A percentile compares a stretch with the other conserved stretches of the same genome.
phyloP scores from a whole-genome alignment of 192 early-diverging fungal genomes.

The Backusella parvicylindrica region DNA sequence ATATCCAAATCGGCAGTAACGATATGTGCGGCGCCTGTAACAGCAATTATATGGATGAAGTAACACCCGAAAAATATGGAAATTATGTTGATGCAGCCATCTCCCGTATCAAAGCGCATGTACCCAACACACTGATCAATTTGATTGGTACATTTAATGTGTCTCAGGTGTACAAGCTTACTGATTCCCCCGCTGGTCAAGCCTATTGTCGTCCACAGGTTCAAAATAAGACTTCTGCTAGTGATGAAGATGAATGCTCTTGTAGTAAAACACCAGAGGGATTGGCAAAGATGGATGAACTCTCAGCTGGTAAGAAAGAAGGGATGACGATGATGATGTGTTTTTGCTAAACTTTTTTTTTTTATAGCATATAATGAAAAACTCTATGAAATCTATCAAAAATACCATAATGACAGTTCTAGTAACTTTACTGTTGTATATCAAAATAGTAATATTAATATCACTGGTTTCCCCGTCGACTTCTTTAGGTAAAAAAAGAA shows the following conservation, averaged over 20 bases:
- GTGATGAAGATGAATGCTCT: neutral
- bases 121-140: slow-evolving; percentile 11
- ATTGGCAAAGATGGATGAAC: neutral
- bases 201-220: neutral
- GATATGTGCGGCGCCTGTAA: slow-evolving; percentile 18
- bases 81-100: slow-evolving; percentile 10
- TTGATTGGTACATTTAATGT: slow-evolving; percentile 4
- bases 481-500: neutral
- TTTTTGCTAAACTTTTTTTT: neutral
- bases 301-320: neutral
- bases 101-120: neutral
- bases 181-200: neutral
- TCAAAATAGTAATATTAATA: slow-evolving; percentile 1
- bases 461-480: neutral
- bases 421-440: slow-evolving; percentile 6
- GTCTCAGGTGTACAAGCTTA: neutral
- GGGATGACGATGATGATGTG: too few species aligned
- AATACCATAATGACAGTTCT: neutral
- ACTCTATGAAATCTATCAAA: neutral
- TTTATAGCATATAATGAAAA: neutral
- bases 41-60: neutral
- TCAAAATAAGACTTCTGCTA: neutral
- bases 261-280: neutral
- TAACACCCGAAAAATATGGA: slow-evolving; percentile 7
- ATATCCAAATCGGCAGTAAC: slow-evolving; percentile 22